Evolutionary conservation across 768 basidiomycete genomes (phyloP).

Genomic region (Boletus rubropictus): DNA sequence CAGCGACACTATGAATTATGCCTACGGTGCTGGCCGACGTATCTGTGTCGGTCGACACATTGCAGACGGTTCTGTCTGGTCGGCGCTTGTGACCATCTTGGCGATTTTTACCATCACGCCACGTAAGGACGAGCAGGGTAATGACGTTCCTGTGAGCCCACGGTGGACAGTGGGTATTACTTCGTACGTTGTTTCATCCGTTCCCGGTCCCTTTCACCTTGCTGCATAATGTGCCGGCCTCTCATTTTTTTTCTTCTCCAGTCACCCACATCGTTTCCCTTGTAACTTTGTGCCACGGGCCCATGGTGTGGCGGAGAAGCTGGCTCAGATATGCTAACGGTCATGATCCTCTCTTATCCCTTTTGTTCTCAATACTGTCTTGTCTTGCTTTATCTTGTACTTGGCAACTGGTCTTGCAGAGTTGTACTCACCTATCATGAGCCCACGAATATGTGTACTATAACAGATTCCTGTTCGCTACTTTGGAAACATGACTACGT

Average conservation of each 20-base stretch:
- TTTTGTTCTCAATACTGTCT: neutral
- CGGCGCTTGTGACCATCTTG: conserved; percentile 31
- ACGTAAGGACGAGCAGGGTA: conserved; percentile 21
- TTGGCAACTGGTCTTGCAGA: neutral
- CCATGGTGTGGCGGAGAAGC: conserved; percentile 13
- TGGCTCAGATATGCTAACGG: conserved; percentile 18
- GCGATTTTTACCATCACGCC: conserved; percentile 33
- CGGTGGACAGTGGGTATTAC: conserved; percentile 24
- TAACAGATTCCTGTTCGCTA: neutral
- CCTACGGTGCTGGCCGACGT: conserved; percentile 35
- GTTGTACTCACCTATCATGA: neutral
- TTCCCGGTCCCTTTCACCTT: neutral
- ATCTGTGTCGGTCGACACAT: conserved; percentile 39
- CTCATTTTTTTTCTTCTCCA: neutral
- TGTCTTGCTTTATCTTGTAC: neutral
- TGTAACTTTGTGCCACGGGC: conserved; percentile 24
- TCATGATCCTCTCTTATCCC: neutral
- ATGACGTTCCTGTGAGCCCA: conserved; percentile 19
- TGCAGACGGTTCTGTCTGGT: conserved; percentile 37
- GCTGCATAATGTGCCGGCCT: neutral
- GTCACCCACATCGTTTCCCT: conserved; percentile 24
- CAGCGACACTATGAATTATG: conserved; percentile 27
- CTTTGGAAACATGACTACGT: neutral
- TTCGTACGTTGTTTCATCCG: conserved; percentile 16
- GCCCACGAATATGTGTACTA: neutral